Base-by-base conservation (phyloP, 2,329 filamentous ascomycete genomes). In the Sporothrix pallida region DNA sequence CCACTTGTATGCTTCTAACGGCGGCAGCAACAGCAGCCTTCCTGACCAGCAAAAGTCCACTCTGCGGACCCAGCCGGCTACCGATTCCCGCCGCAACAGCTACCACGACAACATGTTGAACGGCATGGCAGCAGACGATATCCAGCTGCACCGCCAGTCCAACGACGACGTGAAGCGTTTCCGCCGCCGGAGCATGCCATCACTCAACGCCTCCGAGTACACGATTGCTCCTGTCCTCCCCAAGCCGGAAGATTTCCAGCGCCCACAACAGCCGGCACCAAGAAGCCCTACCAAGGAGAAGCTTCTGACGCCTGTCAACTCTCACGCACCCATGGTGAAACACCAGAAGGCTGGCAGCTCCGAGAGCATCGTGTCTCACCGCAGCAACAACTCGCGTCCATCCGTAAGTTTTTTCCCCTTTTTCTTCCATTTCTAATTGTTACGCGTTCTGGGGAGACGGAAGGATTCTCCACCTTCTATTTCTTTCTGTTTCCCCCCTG, bases 121-220 rank as follows among this genome's bases (percentile, higher is more conserved):
- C 13, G 91, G 89, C 2, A 78, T 81, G 8, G 82, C 86, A 77
- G 87, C 87, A 67, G 93, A 97, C 81, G 93, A 96, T 78, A 89
- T 90, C 80, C 88, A 90, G 73, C 79, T 93, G 74, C 85, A 86
- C 78, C 89, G 86, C 73, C 85, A 86, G 72, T 81, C 83, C n/a
- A 82, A 88, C 20, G 93, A 95, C 42, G 87, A 92, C 50, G 88
- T 90, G 10, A 94, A 92, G 82, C 88, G 93, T 79, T 92, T 94
- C 82, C 88, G 94, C 78, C 90, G 94, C 79, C 90, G 94, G 77
- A 98, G 94, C 82, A 88, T 97, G 83, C 93, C 93, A 77, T 91
- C 89, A 20, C 82, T 87, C 75, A 86, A 89, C 81, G 82, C 83
- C 78, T 77, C 83, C 77, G 83, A 85, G 75, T 83, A 83, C 77